These are phyloP conservation scores for Selaginella moellendorffii DNA, from an alignment of 75 land plant species.

Conservation along the genomic window DNA sequence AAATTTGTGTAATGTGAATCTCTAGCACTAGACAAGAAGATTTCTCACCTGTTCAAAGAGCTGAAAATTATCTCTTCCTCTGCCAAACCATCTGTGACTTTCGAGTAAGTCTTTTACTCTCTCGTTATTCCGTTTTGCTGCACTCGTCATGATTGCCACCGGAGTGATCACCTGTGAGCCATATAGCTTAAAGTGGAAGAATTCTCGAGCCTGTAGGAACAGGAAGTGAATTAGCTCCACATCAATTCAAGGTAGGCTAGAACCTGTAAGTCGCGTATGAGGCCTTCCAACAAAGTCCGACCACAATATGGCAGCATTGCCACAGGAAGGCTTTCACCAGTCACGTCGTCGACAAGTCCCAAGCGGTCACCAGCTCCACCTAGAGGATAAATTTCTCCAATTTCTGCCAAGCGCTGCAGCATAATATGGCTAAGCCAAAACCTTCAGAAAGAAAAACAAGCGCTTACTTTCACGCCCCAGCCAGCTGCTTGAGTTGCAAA, in stretches of 20 bases:
- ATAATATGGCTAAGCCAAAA: not conserved
- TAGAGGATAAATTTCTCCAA: slow-evolving; percentile 96
- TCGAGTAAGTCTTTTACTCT: slow-evolving; percentile 60
- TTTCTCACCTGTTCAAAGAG: slow-evolving; percentile 99
- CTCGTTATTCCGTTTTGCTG: slow-evolving; percentile 78
- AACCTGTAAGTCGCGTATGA: slow-evolving; percentile 98
- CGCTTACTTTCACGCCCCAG: slow-evolving; percentile 84
- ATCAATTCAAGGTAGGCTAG: slow-evolving; percentile 1
- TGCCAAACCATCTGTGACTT: slow-evolving; percentile 74
- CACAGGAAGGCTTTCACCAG: slow-evolving; percentile 90
- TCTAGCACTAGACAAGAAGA: no score
- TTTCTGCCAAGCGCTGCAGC: slow-evolving; percentile 57
- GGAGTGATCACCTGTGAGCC: slow-evolving; percentile 82
- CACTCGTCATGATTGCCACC: slow-evolving; percentile 97
- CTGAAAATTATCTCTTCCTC: slow-evolving; percentile 57
- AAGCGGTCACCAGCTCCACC: slow-evolving; percentile 96
- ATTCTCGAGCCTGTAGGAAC: slow-evolving; percentile 76
- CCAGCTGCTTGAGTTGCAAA: slow-evolving; percentile 80
- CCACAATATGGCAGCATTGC: slow-evolving; percentile 98
- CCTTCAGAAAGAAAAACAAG: not conserved
- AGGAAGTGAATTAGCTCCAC: not conserved
- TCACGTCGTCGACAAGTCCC: slow-evolving; percentile 64
- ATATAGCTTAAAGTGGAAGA: slow-evolving; percentile 59
- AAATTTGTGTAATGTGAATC: not conserved
- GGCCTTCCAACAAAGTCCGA: slow-evolving; percentile 79